Base-by-base conservation (phyloP, 345 rosid species). In the Alliaria petiolata region DNA sequence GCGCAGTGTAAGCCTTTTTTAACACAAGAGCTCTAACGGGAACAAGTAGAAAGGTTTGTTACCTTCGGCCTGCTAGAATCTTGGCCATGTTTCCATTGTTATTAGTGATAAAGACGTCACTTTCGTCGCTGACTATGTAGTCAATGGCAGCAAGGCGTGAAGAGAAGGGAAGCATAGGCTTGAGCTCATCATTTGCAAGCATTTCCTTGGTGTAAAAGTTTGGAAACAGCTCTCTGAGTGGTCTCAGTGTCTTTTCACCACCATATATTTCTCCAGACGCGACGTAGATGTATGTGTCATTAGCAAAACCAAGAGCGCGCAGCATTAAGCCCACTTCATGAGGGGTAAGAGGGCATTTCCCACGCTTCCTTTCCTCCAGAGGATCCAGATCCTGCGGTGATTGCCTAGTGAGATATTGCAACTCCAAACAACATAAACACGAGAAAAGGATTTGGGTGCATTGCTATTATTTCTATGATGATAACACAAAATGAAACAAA, bases 31-130 rank as follows among this genome's bases (percentile, higher is more conserved):
- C n/a, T n/a, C n/a, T n/a, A n/a, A n/a, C n/a, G n/a, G 35, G 38
- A 42, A 47, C 22, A 65, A 57, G 40, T 36, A 45, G 38, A 35
- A 40, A 33, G 6, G n/a, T 51, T 62, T 62, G 85, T 87, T 74
- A 95, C 99, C 99, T 95, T 85, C 92, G 78, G 60, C 99, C 99
- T 7, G 99, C 95, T 65, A 95, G 98, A 79, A 90, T 90, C 85
- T 90, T 95, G 72, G 98, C 99, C 99, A 95, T 95, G 61, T 95
- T 95, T 77, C 98, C 99, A 46, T 95, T 95, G 63, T 95, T 95
- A 52, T 92, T 95, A 26, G 99, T 87, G 81, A 90, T 85, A 71
- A 92, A 95, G 66, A 92, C 98, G 16, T 95, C 98, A 51, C 99
- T 95, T 73, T 92, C 92, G 30, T 95, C 98, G 59, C 90, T 89